phyloP scores from a whole-genome alignment of 139 green algal species.

The Eudorina sp. region DNA sequence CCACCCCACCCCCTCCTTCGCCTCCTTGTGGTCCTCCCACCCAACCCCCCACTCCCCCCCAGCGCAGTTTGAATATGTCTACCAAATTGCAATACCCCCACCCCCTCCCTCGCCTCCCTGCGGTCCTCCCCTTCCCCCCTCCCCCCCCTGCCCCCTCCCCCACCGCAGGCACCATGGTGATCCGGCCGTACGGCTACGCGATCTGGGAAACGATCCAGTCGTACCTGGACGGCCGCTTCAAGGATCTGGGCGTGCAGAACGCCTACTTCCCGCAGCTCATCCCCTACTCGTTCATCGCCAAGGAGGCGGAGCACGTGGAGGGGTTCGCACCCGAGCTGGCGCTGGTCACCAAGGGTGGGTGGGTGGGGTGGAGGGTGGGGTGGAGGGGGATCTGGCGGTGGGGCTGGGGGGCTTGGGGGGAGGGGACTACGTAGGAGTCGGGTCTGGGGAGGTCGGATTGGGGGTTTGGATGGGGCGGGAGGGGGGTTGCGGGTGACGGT shows the following conservation, averaged over 20 bases:
- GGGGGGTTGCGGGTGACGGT: no score
- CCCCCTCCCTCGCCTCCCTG: no score
- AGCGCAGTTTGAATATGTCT: no score
- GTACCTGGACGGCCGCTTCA: conserved; percentile 90
- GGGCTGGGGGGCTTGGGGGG: not conserved
- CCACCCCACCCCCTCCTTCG: no score
- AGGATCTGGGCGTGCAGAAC: conserved; percentile 92
- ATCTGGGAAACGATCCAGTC: conserved; percentile 85
- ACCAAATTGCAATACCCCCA: no score
- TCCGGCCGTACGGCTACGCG: conserved; percentile 95
- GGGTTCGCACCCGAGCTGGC: conserved; percentile 99
- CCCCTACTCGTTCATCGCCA: conserved; percentile 96
- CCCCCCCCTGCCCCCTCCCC: not conserved
- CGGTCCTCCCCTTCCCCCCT: not conserved
- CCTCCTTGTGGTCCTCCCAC: no score
- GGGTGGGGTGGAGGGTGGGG: not conserved
- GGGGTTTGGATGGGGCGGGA: no score
- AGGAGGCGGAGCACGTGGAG: conserved; percentile 98
- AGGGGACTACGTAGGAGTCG: no score
- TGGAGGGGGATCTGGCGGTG: not conserved
- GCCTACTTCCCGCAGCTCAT: conserved; percentile 99
- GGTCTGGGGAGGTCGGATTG: no score
- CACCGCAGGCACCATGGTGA: conserved; percentile 96
- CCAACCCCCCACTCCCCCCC: no score
- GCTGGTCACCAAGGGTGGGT: conserved; percentile 93